Base-by-base conservation (phyloP, 352 stramenopile species). In the Albugo candida region DNA sequence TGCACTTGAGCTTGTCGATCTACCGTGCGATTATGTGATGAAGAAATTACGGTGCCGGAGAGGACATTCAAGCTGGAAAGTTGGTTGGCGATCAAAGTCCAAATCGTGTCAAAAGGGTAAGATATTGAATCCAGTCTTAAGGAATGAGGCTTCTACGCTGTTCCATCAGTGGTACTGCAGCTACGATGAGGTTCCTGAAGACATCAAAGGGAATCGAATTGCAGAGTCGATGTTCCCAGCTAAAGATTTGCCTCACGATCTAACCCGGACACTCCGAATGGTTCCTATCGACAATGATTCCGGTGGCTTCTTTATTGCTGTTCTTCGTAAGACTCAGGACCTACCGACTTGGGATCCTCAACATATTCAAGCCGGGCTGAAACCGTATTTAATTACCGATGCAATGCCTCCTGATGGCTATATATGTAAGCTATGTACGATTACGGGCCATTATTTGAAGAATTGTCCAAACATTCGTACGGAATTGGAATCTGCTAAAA, bases 261-360 rank as follows among this genome's bases (percentile, higher is more conserved):
- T 98, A 16, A 59, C 93, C 47, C 75, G 84, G 47, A 97, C 94
- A 40, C 66, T 95, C 56, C 82, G 95, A 11, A 67, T 99, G 18
- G 75, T 98, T 38, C 96, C 96, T 1, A 97, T 96, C 34, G 92
- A 99, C 59, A 82, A 98, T 51, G 92, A 99, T 61, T 97, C 93
- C 5, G 95, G 94, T 35, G 96, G 95, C 4, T 99, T 99, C 60
- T 99, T 99, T 61, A 80, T 99, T 37, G 83, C 86, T n/a, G 74
- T 98, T 27, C 71, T 99, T 19, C 60, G 70, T 36, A 97, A 97
- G 49, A 52, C 62, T 31, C 50, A 49, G 2, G 56, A 87, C 41
- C 52, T 87, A 21, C 77, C 77, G 1, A 67, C 69, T 11, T 60
- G 61, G 13, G 55, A 65, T 2, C 14, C 45, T 2, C 71, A 85